These are phyloP conservation scores for Thermomyces lanuginosus DNA, from an alignment of 2,329 filamentous ascomycete genomes.

Conservation along the genomic window DNA sequence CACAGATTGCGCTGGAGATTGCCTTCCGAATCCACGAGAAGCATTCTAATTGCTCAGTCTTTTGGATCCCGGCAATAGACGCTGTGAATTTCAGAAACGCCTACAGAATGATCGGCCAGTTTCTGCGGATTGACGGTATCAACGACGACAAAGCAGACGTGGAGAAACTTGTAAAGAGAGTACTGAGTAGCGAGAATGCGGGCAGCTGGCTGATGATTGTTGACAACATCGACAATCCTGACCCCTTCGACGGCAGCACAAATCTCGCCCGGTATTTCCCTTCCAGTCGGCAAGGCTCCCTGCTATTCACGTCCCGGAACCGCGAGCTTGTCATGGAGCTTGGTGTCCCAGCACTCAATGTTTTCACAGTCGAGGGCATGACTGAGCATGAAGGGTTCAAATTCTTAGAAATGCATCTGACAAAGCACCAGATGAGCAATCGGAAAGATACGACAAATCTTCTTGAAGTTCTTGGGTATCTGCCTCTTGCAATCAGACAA, in stretches of 20 bases:
- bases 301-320: slow-evolving; percentile 16
- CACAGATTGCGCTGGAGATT: slow-evolving; percentile 7
- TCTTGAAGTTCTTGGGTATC: slow-evolving; percentile 6
- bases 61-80: slow-evolving; percentile 2
- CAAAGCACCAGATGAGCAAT: slow-evolving; percentile 6
- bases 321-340: slow-evolving; percentile 9
- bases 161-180: slow-evolving; percentile 5
- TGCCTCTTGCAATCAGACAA: background rate
- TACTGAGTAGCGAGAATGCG: slow-evolving; percentile 6
- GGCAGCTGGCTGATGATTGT: slow-evolving; percentile 14
- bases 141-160: background rate
- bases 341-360: slow-evolving; percentile 7
- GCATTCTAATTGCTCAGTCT: slow-evolving; percentile 1
- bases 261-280: slow-evolving; percentile 10
- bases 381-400: slow-evolving; percentile 3
- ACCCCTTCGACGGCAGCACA: slow-evolving; percentile 6
- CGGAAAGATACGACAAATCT: slow-evolving; percentile 1
- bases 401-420: slow-evolving; percentile 3
- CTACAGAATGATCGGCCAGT: background rate
- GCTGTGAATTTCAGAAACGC: slow-evolving; percentile 1
- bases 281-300: slow-evolving; percentile 9
- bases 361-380: slow-evolving; percentile 8
- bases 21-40: slow-evolving; percentile 2
- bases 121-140: background rate
- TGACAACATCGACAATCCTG: slow-evolving; percentile 16